Evolutionary conservation across 116 monocot species (phyloP), one percentile per base, ranked within the genome.

Genomic region (Iris pallida): DNA sequence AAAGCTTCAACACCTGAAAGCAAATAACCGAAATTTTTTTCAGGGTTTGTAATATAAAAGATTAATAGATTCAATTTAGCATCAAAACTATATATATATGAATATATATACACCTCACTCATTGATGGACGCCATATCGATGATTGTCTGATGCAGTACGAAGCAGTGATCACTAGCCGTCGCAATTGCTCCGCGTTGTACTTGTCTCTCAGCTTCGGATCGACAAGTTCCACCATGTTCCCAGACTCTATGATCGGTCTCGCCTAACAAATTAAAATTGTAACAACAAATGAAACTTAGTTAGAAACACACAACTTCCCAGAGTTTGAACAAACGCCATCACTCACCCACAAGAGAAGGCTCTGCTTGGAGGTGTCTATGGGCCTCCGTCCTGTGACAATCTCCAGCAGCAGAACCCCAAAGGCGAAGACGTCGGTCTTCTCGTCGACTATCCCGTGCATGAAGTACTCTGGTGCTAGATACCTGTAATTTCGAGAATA

Each of bases 391-490:
- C 95, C 95, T 10, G 83, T 84, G 15, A 91, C 72, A 54, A 95
- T 85, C 77, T 95, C 95, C 62, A 95, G 61, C 10, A 91, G 68
- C 55, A 95, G 69, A 30, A 95, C 88, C 0, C 91, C 95, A 72
- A 84, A 95, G n/a, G 91, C 95, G 56, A 86, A 95, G 3, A 95
- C 83, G 65, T 95, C 91, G 0, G 95, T 95, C 63, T 91, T 88
- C 76, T 95, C 91, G 70, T 95, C 86, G 12, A 95, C 91, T 6
- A 91, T 82, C 6, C 91, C 95, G 53, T 95, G 84, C 89, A 89
- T 89, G 78, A 91, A 84, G 74, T 91, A 91, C 57, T 95, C 95
- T 15, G 91, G 95, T 45, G 95, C 91, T 30, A 95, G 75, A 46
- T 95, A 94, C 59, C 94, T 94, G 87, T 16, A 65, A 3, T 30